phyloP scores from a whole-genome alignment of 2,329 filamentous ascomycete species.

The Neonectria coccinea region DNA sequence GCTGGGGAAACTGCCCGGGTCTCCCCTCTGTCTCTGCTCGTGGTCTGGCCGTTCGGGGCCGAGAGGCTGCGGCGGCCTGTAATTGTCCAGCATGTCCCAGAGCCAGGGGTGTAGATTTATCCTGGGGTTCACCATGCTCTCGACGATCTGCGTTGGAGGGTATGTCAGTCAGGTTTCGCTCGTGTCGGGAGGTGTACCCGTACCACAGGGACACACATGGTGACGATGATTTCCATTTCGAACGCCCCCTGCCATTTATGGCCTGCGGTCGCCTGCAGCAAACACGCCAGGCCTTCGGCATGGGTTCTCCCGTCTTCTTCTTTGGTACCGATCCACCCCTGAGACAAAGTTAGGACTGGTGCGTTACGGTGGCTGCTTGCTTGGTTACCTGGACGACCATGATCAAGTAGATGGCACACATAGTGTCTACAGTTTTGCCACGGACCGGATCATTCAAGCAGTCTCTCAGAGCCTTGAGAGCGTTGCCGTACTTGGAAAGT shows the following conservation, averaged over 20 bases:
- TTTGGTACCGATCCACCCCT: constrained; percentile 49
- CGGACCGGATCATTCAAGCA: constrained; percentile 45
- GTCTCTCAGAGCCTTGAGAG: constrained; percentile 44
- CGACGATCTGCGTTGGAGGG: constrained; percentile 43
- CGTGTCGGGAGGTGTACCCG: not conserved
- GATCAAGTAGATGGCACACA: constrained; percentile 53
- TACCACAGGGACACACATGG: constrained; percentile 50
- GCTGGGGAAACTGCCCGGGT: constrained; percentile 15
- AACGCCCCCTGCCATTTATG: constrained; percentile 45
- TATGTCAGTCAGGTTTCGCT: not conserved
- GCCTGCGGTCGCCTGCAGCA: constrained; percentile 45
- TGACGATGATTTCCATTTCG: constrained; percentile 46
- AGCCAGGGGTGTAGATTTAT: constrained; percentile 44
- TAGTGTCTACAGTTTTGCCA: constrained; percentile 47
- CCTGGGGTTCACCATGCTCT: constrained; percentile 47
- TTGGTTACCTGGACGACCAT: constrained; percentile 51
- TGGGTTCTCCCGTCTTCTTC: constrained; percentile 45
- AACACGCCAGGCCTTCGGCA: constrained; percentile 48
- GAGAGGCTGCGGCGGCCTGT: constrained; percentile 13
- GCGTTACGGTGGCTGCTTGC: not conserved
- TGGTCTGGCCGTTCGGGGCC: constrained; percentile 18
- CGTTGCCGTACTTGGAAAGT: constrained; percentile 48
- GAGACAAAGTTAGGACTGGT: not conserved
- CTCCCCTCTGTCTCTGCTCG: not conserved
- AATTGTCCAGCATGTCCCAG: constrained; percentile 23